phyloP scores from a whole-genome alignment of 1,284 basidiomycete genomes.

The Xerocomus nothofagi region DNA sequence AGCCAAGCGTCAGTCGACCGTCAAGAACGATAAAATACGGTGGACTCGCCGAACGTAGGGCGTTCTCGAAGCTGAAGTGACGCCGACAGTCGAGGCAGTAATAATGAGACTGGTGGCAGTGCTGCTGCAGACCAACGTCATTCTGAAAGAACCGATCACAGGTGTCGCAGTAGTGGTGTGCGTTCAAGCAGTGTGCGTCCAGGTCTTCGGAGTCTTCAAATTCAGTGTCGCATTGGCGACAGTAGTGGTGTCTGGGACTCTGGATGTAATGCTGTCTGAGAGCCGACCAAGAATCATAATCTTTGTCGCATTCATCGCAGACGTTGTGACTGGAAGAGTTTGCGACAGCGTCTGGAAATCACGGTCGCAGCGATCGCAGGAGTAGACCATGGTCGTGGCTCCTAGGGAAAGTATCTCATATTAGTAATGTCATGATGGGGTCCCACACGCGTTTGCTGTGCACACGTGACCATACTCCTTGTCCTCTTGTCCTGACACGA shows the following conservation, averaged over 20 bases:
- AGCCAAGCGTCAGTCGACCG: not conserved
- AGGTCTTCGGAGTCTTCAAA: conserved; percentile 32
- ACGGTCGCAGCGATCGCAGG: conserved; percentile 26
- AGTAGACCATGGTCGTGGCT: conserved; percentile 17
- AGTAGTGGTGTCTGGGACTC: conserved; percentile 36
- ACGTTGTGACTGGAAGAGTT: conserved; percentile 22
- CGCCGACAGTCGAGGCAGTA: conserved; percentile 49
- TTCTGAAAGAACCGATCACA: conserved; percentile 44
- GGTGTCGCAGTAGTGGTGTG: conserved; percentile 42
- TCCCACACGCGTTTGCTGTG: conserved; percentile 27
- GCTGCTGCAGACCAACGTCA: conserved; percentile 42
- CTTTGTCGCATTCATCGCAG: conserved; percentile 20
- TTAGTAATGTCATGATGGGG: too few species aligned
- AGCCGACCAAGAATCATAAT: conserved; percentile 20
- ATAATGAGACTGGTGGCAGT: conserved; percentile 48
- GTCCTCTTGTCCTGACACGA: not conserved
- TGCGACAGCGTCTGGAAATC: not conserved
- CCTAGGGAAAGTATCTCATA: too few species aligned
- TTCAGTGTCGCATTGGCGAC: conserved; percentile 43
- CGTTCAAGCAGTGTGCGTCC: conserved; percentile 33
- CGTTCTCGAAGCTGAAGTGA: conserved; percentile 41
- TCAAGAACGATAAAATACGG: not conserved
- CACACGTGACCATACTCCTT: conserved; percentile 27
- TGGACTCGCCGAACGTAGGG: conserved; percentile 29
- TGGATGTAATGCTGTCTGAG: conserved; percentile 31